Evolutionary conservation across 371 early-diverging fungal genomes (phyloP).

Genomic region (Actinomortierella ambigua): DNA sequence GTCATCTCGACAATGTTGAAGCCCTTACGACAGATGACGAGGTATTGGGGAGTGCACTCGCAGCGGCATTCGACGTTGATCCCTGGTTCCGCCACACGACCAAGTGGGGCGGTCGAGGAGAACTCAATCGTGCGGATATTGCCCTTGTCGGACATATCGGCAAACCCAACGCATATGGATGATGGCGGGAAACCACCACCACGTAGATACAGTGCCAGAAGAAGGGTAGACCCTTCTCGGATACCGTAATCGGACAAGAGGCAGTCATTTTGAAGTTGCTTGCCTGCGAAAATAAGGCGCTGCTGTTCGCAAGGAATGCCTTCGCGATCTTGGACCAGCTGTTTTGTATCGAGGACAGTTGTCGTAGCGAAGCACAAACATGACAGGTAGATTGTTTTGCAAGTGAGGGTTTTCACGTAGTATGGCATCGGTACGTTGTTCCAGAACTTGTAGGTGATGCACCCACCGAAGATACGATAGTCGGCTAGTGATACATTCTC

Average conservation of each 20-base stretch:
- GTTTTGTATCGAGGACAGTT: slow-evolving; percentile 68
- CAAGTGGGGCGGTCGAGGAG: too few species aligned
- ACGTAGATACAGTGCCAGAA: slow-evolving; percentile 83
- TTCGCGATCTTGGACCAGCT: slow-evolving; percentile 62
- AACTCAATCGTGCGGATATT: too few species aligned
- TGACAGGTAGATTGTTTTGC: slow-evolving; percentile 55
- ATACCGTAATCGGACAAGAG: slow-evolving; percentile 39
- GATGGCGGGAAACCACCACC: slow-evolving; percentile 55
- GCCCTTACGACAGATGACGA: too few species aligned
- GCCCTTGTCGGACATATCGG: too few species aligned
- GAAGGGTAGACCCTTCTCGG: slow-evolving; percentile 76
- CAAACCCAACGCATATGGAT: too few species aligned
- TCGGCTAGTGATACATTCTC: slow-evolving; percentile 1
- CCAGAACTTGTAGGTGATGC: slow-evolving; percentile 7
- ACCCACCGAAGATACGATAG: slow-evolving; percentile 8
- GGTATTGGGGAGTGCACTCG: too few species aligned
- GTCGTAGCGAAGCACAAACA: slow-evolving; percentile 52
- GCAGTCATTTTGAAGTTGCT: slow-evolving; percentile 84
- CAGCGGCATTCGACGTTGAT: too few species aligned
- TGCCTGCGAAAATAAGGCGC: slow-evolving; percentile 77
- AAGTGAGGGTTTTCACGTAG: slow-evolving; percentile 4
- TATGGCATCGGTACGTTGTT: not conserved
- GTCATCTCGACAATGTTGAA: too few species aligned
- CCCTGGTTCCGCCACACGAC: too few species aligned
- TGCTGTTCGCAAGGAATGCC: slow-evolving; percentile 50